These are phyloP conservation scores for Cryphonectria nitschkei DNA, from an alignment of 2,329 filamentous ascomycete genomes.

Conservation along the genomic window DNA sequence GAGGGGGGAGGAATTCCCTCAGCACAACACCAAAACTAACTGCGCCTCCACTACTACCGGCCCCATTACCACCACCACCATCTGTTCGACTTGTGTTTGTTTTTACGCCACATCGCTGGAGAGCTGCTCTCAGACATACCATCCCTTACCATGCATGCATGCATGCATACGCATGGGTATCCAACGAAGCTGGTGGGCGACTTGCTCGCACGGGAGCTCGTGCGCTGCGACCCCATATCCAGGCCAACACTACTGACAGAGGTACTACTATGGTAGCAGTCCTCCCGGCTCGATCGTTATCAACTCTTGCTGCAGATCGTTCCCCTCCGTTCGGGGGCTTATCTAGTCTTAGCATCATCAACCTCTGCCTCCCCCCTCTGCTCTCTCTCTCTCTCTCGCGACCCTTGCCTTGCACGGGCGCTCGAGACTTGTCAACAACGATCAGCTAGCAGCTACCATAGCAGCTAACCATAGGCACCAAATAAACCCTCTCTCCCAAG, in stretches of 20 bases:
- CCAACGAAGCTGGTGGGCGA: not conserved
- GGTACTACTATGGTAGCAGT: not conserved
- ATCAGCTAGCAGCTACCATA: not conserved
- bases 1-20: not conserved
- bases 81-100: not conserved
- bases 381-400: too few relatives aligned
- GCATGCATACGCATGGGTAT: not conserved
- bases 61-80: not conserved
- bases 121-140: not conserved
- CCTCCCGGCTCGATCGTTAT: constrained; percentile 1
- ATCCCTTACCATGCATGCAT: not conserved
- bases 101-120: not conserved
- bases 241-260: not conserved
- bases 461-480: not conserved
- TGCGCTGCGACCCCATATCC: not conserved
- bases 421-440: not conserved
- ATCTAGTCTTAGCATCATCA: constrained; percentile 12
- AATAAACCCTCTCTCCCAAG: not conserved
- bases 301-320: constrained; percentile 1
- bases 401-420: not conserved
- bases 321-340: not conserved
- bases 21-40: not conserved
- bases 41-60: not conserved
- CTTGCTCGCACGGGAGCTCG: not conserved
- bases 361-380: not conserved